Percentiles rank a stretch among this genome's conserved stretches.
Conservation (phyloP, 805 yeast species). For the Lipomyces spencermartinsiae region DNA sequence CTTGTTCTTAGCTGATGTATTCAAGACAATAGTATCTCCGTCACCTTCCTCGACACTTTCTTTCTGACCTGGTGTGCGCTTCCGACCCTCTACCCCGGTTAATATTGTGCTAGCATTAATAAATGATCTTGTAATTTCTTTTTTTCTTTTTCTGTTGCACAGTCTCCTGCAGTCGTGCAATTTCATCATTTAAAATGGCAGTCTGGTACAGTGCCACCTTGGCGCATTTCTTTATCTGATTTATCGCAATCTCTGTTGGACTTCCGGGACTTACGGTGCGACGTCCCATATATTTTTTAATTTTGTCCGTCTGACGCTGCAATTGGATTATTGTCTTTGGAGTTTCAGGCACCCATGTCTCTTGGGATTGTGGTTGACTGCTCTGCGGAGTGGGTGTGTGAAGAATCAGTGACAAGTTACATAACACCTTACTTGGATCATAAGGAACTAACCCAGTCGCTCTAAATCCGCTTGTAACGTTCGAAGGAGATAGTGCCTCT, state of each 20-base stretch:
- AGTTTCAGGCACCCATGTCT: too few species aligned
- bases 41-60: constrained; percentile 3
- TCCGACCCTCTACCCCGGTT: background rate
- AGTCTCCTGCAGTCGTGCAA: constrained; percentile 10
- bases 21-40: constrained; percentile 4
- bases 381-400: background rate
- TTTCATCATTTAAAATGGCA: background rate
- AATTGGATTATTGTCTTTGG: too few species aligned
- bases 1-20: constrained; percentile 3
- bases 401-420: constrained; percentile 6
- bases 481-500: constrained; percentile 3
- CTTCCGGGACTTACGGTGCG: too few species aligned
- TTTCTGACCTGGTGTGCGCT: background rate
- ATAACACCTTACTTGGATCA: constrained; percentile 1
- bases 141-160: constrained; percentile 3
- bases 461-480: background rate
- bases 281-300: too few species aligned
- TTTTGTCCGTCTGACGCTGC: too few species aligned
- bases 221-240: too few species aligned
- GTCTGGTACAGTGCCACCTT: background rate
- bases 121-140: constrained; percentile 3
- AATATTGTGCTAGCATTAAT: constrained; percentile 6
- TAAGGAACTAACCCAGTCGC: constrained; percentile 5
- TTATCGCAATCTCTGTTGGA: too few species aligned
- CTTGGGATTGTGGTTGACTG: background rate